Base-by-base conservation (phyloP, 805 yeast genomes). In the Metschnikowia corniflorae region DNA sequence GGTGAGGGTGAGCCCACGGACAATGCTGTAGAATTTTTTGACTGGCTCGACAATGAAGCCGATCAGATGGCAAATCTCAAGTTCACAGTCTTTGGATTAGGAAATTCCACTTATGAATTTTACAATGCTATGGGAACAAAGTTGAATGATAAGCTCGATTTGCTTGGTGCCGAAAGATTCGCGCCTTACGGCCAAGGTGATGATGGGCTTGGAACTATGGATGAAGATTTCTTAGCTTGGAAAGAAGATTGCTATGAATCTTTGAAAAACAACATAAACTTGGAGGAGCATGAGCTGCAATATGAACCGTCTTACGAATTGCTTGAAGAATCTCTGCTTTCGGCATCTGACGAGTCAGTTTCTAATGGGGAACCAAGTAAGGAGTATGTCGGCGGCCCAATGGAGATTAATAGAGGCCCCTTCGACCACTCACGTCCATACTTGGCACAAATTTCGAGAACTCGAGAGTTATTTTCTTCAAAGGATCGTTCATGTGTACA, bases 1-100 rank as follows among this genome's bases (percentile, higher is more conserved):
- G 98, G 98, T 51, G 98, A 91, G 65, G 98, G 98, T 57, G 98
- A 91, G 60, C 95, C 95, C 50, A 91, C 98, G 10, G 98, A 91
- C 60, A 86, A 86, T 51, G 93, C 97, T n/a, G 75, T 76, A 27
- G 79, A 78, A 25, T 86, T 93, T 58, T 80, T 78, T 55, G 83
- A 81, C 40, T 78, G 67, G 55, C 73, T 89, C 53, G 75, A 78
- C 22, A 61, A 70, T 36, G 77, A 73, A 33, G 73, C 66, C 27
- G 77, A 73, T 42, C 61, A 63, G 35, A 68, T 89, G 50, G 55
- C 71, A 6, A 75, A 73, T 42, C 54, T 88, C 44, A 78, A 74
- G 49, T 88, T 65, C 62, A 75, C 88, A 42, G 72, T 87, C 35
- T 93, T 91, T 55, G 97, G 97, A 14, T 75, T 91, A 44, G 98